These are phyloP conservation scores for Mycogone perniciosa DNA, from an alignment of 2,329 filamentous ascomycete species.

Conservation along the genomic window DNA sequence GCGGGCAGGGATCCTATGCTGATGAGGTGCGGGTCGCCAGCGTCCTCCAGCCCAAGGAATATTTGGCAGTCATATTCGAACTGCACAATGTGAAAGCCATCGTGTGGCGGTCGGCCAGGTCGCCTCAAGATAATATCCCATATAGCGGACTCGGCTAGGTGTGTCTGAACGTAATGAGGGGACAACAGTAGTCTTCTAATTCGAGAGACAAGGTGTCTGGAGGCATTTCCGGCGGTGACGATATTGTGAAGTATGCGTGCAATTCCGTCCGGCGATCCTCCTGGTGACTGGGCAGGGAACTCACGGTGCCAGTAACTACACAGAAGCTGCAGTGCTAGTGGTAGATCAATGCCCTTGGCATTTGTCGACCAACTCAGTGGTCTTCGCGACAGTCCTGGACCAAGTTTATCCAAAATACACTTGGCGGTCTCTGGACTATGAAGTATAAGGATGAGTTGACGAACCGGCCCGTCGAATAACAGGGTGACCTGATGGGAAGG, in stretches of 20 bases:
- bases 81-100: slow-evolving; percentile 31
- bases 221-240: slow-evolving; percentile 25
- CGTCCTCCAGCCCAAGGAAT: slow-evolving; percentile 24
- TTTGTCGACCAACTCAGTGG: slow-evolving; percentile 27
- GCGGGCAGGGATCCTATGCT: slow-evolving; percentile 26
- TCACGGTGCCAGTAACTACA: slow-evolving; percentile 32
- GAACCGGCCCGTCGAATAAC: slow-evolving; percentile 32
- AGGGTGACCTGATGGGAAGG: slow-evolving; percentile 26
- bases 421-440: slow-evolving; percentile 30
- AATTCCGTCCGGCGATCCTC: slow-evolving; percentile 29
- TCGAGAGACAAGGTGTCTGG: slow-evolving; percentile 23
- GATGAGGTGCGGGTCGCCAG: slow-evolving; percentile 23
- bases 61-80: slow-evolving; percentile 31
- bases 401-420: slow-evolving; percentile 30
- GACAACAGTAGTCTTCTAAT: slow-evolving; percentile 27
- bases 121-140: slow-evolving; percentile 30
- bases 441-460: slow-evolving; percentile 31
- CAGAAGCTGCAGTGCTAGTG: slow-evolving; percentile 29
- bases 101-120: slow-evolving; percentile 24
- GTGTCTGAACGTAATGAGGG: slow-evolving; percentile 31
- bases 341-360: slow-evolving; percentile 28
- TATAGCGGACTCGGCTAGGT: slow-evolving; percentile 31
- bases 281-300: slow-evolving; percentile 27
- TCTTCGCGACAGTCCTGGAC: slow-evolving; percentile 28
- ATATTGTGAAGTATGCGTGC: slow-evolving; percentile 25